Evolutionary conservation across 2,329 filamentous ascomycete species (phyloP).

Genomic region (Pseudogymnoascus pannorum): DNA sequence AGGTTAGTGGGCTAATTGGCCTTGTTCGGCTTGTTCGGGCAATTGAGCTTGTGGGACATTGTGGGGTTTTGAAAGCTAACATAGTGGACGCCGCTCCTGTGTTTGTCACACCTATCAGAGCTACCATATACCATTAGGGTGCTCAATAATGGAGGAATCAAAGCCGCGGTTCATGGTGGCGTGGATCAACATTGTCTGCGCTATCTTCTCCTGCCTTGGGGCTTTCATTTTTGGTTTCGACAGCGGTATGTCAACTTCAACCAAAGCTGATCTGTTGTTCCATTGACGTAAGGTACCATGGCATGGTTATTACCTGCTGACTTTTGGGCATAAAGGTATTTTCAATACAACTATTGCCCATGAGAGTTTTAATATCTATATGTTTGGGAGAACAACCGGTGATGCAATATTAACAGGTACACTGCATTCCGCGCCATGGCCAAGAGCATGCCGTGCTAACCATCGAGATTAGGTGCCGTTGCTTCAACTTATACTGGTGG

Average conservation of each 20-base stretch:
- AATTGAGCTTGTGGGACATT: neutral
- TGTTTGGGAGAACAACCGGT: slow-evolving; percentile 25
- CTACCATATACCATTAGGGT: neutral
- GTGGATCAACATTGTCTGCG: slow-evolving; percentile 11
- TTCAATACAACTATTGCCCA: slow-evolving; percentile 31
- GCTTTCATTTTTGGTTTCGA: slow-evolving; percentile 4
- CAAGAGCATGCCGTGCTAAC: neutral
- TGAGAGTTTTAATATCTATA: slow-evolving; percentile 27
- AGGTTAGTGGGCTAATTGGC: neutral
- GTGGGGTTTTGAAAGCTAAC: neutral
- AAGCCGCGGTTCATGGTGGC: slow-evolving; percentile 9
- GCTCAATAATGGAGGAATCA: neutral
- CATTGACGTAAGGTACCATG: neutral
- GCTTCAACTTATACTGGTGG: neutral
- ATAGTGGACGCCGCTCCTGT: neutral
- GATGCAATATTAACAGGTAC: slow-evolving; percentile 23
- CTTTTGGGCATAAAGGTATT: slow-evolving; percentile 17
- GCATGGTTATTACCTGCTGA: neutral
- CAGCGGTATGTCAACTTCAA: neutral
- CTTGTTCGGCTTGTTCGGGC: neutral
- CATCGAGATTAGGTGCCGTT: neutral
- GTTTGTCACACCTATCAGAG: neutral
- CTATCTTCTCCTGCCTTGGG: slow-evolving; percentile 9
- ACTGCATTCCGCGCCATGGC: neutral
- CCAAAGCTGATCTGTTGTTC: neutral